These are phyloP conservation scores for Leccinum uliginosum DNA, from an alignment of 768 basidiomycete species.

Conservation along the genomic window DNA sequence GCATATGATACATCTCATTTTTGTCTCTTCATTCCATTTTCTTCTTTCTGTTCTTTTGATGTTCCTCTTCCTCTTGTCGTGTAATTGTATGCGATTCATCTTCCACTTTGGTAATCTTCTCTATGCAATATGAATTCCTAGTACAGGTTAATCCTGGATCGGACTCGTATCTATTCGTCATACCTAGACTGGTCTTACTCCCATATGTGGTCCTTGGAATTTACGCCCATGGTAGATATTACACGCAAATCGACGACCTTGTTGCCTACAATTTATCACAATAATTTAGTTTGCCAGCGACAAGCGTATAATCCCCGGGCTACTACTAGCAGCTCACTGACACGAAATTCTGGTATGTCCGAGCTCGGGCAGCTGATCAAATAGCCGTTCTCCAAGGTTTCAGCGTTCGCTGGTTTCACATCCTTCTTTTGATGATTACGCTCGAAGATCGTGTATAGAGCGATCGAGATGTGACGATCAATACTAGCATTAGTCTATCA, in stretches of 20 bases:
- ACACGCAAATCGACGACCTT: conserved; percentile 5
- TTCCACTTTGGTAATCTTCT: not conserved
- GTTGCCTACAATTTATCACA: too few species aligned
- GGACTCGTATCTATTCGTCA: conserved; percentile 7
- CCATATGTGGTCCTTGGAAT: not conserved
- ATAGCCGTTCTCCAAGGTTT: too few species aligned
- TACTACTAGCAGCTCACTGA: too few species aligned
- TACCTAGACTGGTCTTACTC: conserved; percentile 13
- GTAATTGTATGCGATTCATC: conserved; percentile 4
- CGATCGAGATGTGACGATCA: too few species aligned
- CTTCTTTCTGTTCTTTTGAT: not conserved
- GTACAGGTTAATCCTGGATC: conserved; percentile 4
- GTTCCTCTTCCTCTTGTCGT: conserved; percentile 5
- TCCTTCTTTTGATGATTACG: too few species aligned
- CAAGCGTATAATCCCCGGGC: too few species aligned
- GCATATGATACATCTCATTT: not conserved
- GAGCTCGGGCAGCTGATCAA: too few species aligned
- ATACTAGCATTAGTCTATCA: too few species aligned
- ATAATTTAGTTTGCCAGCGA: too few species aligned
- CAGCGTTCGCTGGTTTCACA: too few species aligned
- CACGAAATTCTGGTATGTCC: too few species aligned
- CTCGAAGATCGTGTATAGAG: too few species aligned
- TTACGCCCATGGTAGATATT: not conserved
- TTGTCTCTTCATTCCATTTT: not conserved
- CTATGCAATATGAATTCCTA: conserved; percentile 1